phyloP scores from a whole-genome alignment of 768 basidiomycete genomes.

The Hysterangium stoloniferum region DNA sequence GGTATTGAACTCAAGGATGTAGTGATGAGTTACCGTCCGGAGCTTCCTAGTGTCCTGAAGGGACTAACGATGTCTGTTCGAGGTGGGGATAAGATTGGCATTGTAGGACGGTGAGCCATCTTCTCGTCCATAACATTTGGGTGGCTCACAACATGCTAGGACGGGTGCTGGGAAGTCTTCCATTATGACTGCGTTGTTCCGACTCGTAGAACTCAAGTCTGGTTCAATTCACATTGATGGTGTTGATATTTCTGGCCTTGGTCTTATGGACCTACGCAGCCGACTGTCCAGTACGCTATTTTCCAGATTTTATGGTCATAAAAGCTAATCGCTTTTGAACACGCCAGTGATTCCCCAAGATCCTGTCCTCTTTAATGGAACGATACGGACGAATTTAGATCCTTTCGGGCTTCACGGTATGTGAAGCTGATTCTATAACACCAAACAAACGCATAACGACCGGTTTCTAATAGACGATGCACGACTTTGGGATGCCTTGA shows the following conservation, averaged over 20 bases:
- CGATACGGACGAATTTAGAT: slow-evolving; percentile 80
- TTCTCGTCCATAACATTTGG: slow-evolving; percentile 11
- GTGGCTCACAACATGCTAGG: slow-evolving; percentile 14
- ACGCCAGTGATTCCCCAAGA: slow-evolving; percentile 70
- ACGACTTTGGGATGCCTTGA: slow-evolving; percentile 80
- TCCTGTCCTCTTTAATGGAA: slow-evolving; percentile 67
- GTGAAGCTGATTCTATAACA: neutral
- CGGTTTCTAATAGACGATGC: slow-evolving; percentile 47
- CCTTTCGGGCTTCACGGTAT: slow-evolving; percentile 61
- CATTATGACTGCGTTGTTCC: slow-evolving; percentile 82
- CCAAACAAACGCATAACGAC: neutral
- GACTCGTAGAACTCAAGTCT: slow-evolving; percentile 65
- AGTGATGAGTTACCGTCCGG: slow-evolving; percentile 76
- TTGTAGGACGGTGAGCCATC: slow-evolving; percentile 54
- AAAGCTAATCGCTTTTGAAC: slow-evolving; percentile 1
- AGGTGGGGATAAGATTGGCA: slow-evolving; percentile 85
- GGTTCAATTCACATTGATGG: slow-evolving; percentile 77
- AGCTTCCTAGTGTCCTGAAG: slow-evolving; percentile 83
- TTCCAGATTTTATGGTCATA: neutral
- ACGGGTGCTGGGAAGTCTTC: slow-evolving; percentile 89
- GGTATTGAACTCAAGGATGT: slow-evolving; percentile 68
- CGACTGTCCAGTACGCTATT: slow-evolving; percentile 39
- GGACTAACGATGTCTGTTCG: slow-evolving; percentile 63
- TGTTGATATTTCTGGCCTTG: slow-evolving; percentile 76
- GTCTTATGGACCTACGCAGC: slow-evolving; percentile 62